Base-by-base conservation (phyloP, 371 early-diverging fungal species). In the Rhizomucor miehei region DNA sequence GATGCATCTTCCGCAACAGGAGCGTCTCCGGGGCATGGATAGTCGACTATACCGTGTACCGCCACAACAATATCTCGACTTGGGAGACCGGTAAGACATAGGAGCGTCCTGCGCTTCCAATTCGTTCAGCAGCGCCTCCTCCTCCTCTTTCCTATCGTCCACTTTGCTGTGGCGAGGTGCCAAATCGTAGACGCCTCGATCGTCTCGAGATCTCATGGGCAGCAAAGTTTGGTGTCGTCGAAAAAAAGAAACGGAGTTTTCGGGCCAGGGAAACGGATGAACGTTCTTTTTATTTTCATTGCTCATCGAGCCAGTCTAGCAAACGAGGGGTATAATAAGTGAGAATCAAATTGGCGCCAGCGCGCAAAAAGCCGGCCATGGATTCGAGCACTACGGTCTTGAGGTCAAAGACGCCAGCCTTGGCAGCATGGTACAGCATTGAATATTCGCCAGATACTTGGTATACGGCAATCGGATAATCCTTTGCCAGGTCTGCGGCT, bases 371-470 rank as follows among this genome's bases (percentile, higher is more conserved):
- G 6, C 88, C 83, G 21, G 88, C 84, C 77, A 96, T 85, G 19
- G 83, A 81, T 60, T 98, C 98, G 62, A 93, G 57, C 0, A 98
- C 96, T 19, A 81, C 91, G 2, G 81, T 79, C 69, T 85, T 86
- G 39, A 95, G 73, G 43, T 89, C 90, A 69, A 95, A 91, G 3
- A 94, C 95, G 35, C 90, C 90, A 2, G 91, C 86, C 48, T 90
- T 70, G 3, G 97, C 91, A 3, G 94, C 80, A 52, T 91, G 91
- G 77, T 88, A 95, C 43, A 98, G 67, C 93, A 93, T 94, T 39
- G 97, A 84, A 57, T 94, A 97, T 69, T 97, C 97, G 29, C 97
- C 97, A 17, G 93, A 93, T 10, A 96, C 97, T 71, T 93, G 93
- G 63, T 92, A 93, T 0, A 90, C 88, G n/a, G 92, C 90, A 55